Evolutionary conservation across 148 eudicot genomes (phyloP), one percentile per base, ranked within the genome.

Genomic region (Rhododendron henanense): DNA sequence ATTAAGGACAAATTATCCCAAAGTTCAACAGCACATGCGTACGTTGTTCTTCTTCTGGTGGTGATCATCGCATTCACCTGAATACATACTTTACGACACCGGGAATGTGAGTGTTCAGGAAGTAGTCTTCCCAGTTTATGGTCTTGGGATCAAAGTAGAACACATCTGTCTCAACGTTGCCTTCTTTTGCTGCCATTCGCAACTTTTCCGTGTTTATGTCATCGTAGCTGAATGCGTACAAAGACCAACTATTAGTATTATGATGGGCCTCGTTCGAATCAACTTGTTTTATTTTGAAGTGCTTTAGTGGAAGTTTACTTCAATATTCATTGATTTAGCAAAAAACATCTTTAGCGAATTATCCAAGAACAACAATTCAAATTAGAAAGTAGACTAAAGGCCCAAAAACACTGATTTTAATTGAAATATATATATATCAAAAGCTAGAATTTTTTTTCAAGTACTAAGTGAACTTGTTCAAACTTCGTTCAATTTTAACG

Each of bases 51-150:
- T 74, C 50, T 7, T 9, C 9, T 35, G 16, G 16, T 3, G 9
- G 9, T 39, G 35, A 15, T 44, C 73, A 78, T 89, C 44, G 44
- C 44, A 41, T 41, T 41, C 85, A 87, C 84, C 90, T 88, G 74
- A 91, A 88, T 50, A 86, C 90, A n/a, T 88, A 86, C 84, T 85
- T 91, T n/a, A 91, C 90, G 8, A 89, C 69, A 11, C 95, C 93
- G 15, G 90, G 88, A 75, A 93, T 48, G 86, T 91, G 93, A 53
- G 83, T 88, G 45, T 86, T 78, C 85, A 87, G 39, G 82, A 93
- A 91, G 82, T 93, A 91, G 76, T 91, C 91, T 1, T 93, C 90
- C 95, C 95, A 93, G 71, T 90, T 83, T 7, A 93, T 89, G 48
- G 25, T 80, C 85, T 83, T 88, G 11, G 92, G 92, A 79, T 93